Conservation (phyloP, 257 asterid genomes). For the Ilex asprella region DNA sequence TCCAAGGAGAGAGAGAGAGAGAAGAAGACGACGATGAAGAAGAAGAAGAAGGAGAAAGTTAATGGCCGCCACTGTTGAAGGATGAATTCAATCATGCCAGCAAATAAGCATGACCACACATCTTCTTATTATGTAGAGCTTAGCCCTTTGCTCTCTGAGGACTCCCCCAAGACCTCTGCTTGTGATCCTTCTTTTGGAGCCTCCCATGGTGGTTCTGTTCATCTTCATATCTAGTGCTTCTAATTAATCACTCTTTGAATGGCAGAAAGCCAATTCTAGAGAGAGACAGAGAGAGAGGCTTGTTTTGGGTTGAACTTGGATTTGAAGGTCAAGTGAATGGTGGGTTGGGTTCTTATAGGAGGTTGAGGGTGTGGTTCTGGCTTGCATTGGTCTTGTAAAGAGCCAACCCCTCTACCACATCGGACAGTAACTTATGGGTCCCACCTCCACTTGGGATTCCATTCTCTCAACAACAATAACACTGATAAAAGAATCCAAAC, state of each 20-base stretch:
- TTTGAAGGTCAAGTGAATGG: slow-evolving; percentile 7
- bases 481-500: too few relatives aligned
- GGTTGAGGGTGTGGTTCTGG: slow-evolving; percentile 30
- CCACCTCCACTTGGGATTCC: slow-evolving; percentile 37
- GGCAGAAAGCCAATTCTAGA: not conserved
- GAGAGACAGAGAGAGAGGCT: not conserved
- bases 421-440: slow-evolving; percentile 35
- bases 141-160: slow-evolving; percentile 61
- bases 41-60: not conserved
- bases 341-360: slow-evolving; percentile 42
- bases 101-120: slow-evolving; percentile 78
- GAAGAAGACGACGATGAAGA: too few relatives aligned
- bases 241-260: not conserved
- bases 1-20: not conserved
- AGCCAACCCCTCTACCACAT: slow-evolving; percentile 50
- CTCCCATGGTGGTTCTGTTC: slow-evolving; percentile 1
- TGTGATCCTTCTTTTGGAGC: slow-evolving; percentile 40
- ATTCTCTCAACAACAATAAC: not conserved
- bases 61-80: not conserved
- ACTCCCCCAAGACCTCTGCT: slow-evolving; percentile 50
- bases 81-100: slow-evolving; percentile 50
- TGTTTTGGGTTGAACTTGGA: not conserved
- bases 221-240: not conserved
- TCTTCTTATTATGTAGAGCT: slow-evolving; percentile 61
- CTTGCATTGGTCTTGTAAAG: slow-evolving; percentile 47